phyloP scores from a whole-genome alignment of 306 rosid species.

The Vigna radiata region DNA sequence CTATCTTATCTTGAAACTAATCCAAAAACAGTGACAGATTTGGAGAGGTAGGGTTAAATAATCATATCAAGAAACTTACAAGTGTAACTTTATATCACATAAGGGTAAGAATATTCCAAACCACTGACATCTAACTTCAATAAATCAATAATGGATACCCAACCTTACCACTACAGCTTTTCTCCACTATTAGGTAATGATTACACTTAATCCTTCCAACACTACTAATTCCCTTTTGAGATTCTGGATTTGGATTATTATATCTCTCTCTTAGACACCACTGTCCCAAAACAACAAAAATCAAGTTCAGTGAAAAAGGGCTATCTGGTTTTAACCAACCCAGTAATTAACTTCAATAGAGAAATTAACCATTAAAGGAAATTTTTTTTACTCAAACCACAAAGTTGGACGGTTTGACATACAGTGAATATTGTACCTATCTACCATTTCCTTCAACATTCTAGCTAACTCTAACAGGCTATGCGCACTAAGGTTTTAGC shows the following conservation, averaged over 20 bases:
- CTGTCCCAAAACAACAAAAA: slow-evolving; percentile 6
- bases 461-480: slow-evolving; percentile 31
- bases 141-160: slow-evolving; percentile 39
- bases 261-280: slow-evolving; percentile 33
- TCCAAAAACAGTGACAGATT: not conserved
- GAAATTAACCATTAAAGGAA: not conserved
- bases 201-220: slow-evolving; percentile 50
- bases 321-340: slow-evolving; percentile 7
- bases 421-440: not conserved
- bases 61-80: slow-evolving; percentile 28
- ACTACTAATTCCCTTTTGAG: slow-evolving; percentile 36
- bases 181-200: slow-evolving; percentile 59
- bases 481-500: slow-evolving; percentile 35
- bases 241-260: slow-evolving; percentile 43
- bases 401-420: too few species aligned
- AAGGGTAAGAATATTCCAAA: slow-evolving; percentile 44
- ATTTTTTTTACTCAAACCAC: not conserved
- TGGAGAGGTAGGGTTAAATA: slow-evolving; percentile 26
- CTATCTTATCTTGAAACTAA: not conserved
- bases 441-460: slow-evolving; percentile 35
- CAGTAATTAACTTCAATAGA: not conserved
- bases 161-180: slow-evolving; percentile 53
- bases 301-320: not conserved
- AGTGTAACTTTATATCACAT: slow-evolving; percentile 49
- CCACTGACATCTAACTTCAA: slow-evolving; percentile 47